Base-by-base conservation (phyloP, 1,139 yeast species). In the Meyerozyma elateridarum region DNA sequence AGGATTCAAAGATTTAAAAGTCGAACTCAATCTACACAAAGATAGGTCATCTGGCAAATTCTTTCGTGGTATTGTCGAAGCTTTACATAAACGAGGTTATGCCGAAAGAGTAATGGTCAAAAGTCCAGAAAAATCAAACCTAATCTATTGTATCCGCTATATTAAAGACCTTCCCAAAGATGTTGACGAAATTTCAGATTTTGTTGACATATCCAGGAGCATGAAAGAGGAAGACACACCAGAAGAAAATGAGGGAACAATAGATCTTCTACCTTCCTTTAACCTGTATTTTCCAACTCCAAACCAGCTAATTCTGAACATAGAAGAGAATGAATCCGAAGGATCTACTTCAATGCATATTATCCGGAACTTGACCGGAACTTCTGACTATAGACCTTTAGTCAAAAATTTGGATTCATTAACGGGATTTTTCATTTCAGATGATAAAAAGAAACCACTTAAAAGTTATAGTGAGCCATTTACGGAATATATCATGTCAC, bases 301-400 rank as follows among this genome's bases (percentile, higher is more conserved):
- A 28, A 30, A 20, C 15, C 21, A 8, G 29, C 17, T 17, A 15
- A 15, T 30, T n/a, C 28, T 8, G 33, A 36, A 8, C 42, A 39
- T n/a, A 37, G 33, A 17, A 20, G 19, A n/a, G 36, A 29, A 16
- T 16, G 72, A 69, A 0, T 42, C 45, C 0, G 46, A 52, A 0
- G 94, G 93, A 0, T 56, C 75, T 0, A 69, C 85, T 0, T 70
- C 82, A 0, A 74, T 75, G 63, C 75, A 71, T 4, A 46, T 83
- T 2, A 56, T 70, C 5, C 54, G 63, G 5, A 46, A 44, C 5
- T 42, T 82, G 2, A 66, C 75, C n/a, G 94, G 94, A 0, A 50
- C 52, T 5, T 58, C 65, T 13, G 80, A 70, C 37, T 56, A 60
- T 28, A 60, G 81, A 31, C 67, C 78, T 1, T 67, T 74, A 42